Evolutionary conservation across 75 land plant species (phyloP), one percentile per base, ranked within the genome.

Genomic region (Pinus tabuliformis): DNA sequence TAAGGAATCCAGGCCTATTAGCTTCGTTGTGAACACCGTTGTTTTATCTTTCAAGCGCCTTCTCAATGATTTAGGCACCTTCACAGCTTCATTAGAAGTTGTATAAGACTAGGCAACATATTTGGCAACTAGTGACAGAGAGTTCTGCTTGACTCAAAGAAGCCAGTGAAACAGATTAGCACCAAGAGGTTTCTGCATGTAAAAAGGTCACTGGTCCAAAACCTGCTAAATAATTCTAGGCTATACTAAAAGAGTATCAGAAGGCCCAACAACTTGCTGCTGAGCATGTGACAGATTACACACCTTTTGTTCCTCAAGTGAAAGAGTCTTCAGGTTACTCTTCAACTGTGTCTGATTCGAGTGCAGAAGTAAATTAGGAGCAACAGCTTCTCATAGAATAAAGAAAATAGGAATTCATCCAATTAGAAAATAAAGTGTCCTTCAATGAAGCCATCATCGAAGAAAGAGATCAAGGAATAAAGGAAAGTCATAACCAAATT

Each of bases 391-490:
- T 81, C 20, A 21, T 39, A 52, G 76, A 72, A 74, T 61, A 76
- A 37, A 83, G 73, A 78, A 64, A 78, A 57, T 87, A 91, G 72
- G 87, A 91, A 76, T 75, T 91, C 17, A 6, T 91, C 75, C 82
- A 79, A 24, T 58, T 92, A 76, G 93, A 85, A 62, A 86, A 88
- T 87, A 87, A 93, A 77, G 81, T 89, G 59, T 78, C 77, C 7
- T 89, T 83, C 56, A 92, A 95, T 83, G 95, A 90, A 64, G 95
- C 93, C 66, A 82, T 91, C 59, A 95, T 95, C 79, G 98, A 95
- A 75, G 98, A 95, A 80, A 78, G 93, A 76, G 93, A 92, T 5
- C 98, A 92, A 66, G 98, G 98, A 54, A 95, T 95, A 17, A 83
- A 86, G 68, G 98, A 95, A 72, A 89, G 92, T 56, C 95, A 92